phyloP scores from a whole-genome alignment of 805 yeast species.

The Candida vaughaniae region DNA sequence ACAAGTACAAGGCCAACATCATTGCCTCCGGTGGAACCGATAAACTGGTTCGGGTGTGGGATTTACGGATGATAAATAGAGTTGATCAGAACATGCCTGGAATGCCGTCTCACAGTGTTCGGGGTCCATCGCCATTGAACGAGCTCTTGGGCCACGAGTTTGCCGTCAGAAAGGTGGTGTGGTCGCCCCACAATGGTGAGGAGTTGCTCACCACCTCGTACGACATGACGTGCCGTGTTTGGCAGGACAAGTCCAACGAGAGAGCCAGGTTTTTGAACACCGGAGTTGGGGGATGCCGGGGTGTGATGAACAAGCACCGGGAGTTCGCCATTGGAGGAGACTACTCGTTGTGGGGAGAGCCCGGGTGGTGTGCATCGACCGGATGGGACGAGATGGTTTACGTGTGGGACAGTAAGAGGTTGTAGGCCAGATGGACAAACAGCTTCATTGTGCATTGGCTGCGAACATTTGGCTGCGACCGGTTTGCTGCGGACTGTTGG shows the following conservation, averaged over 20 bases:
- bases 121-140: constrained; percentile 68
- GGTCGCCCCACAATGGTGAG: constrained; percentile 87
- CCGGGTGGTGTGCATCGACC: constrained; percentile 91
- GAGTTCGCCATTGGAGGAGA: constrained; percentile 94
- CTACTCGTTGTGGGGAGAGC: constrained; percentile 95
- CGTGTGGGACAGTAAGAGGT: constrained; percentile 73
- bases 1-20: constrained; percentile 77
- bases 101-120: constrained; percentile 39
- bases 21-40: constrained; percentile 94
- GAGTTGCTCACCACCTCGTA: constrained; percentile 75
- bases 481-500: background rate
- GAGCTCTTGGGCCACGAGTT: constrained; percentile 85
- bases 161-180: constrained; percentile 76
- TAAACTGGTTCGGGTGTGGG: constrained; percentile 83
- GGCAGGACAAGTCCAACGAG: constrained; percentile 72
- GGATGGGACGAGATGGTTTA: constrained; percentile 97
- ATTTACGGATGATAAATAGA: constrained; percentile 63
- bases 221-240: constrained; percentile 88
- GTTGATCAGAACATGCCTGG: constrained; percentile 32
- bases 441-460: too few relatives aligned
- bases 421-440: constrained; percentile 16
- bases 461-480: background rate
- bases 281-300: constrained; percentile 50
- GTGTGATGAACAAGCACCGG: constrained; percentile 64
- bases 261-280: constrained; percentile 46